Evolutionary conservation across 495 filamentous ascomycete genomes (phyloP).

Genomic region (Podospora australis): DNA sequence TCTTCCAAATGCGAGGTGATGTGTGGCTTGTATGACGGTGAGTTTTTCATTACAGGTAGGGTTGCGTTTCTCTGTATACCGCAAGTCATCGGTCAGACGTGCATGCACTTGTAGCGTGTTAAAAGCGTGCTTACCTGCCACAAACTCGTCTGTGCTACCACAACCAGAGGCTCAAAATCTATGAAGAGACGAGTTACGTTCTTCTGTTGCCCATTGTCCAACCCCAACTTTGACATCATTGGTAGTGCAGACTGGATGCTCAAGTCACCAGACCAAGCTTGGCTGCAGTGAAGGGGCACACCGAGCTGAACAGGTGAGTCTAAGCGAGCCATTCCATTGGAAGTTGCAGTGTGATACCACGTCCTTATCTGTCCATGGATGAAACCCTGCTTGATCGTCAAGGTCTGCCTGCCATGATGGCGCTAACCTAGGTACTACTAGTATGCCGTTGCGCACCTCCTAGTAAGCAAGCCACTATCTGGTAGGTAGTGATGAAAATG

Average conservation of each 20-base stretch:
- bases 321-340: background rate
- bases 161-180: background rate
- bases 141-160: background rate
- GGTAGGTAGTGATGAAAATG: no score
- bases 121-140: background rate
- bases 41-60: background rate
- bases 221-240: background rate
- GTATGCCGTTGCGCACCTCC: no score
- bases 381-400: no score
- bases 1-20: background rate
- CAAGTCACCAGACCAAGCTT: constrained; percentile 3
- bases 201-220: background rate
- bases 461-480: no score
- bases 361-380: background rate
- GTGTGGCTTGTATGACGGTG: background rate
- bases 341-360: background rate
- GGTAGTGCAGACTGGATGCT: background rate
- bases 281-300: background rate
- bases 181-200: background rate
- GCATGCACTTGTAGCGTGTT: background rate
- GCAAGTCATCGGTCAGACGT: no score
- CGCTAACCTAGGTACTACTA: no score
- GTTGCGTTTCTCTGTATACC: no score
- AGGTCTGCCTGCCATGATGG: no score
- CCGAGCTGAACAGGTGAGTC: background rate